phyloP scores from a whole-genome alignment of 2,329 filamentous ascomycete species.

The Colletotrichum costaricense region DNA sequence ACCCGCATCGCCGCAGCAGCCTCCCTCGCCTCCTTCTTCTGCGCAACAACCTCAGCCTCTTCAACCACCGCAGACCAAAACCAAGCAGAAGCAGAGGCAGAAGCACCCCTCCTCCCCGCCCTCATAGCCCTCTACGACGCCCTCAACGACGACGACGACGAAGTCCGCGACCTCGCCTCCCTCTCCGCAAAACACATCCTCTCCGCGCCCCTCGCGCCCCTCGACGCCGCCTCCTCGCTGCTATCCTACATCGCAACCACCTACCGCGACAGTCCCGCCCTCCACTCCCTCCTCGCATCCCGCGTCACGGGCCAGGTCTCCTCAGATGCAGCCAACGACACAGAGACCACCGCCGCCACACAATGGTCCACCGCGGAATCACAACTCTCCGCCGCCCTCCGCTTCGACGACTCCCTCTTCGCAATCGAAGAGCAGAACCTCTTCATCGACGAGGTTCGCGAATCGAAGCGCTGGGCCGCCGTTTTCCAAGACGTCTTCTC shows the following conservation, averaged over 20 bases:
- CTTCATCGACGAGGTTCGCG: constrained; percentile 86
- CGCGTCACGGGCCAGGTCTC: constrained; percentile 54
- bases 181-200: constrained; percentile 59
- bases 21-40: constrained; percentile 66
- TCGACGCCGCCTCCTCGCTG: constrained; percentile 59
- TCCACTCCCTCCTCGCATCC: constrained; percentile 52
- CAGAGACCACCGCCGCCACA: neutral
- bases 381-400: constrained; percentile 58
- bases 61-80: neutral
- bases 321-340: neutral
- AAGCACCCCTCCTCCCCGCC: constrained; percentile 60
- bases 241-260: constrained; percentile 53
- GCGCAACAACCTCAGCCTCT: constrained; percentile 40
- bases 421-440: constrained; percentile 92
- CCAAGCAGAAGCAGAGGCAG: constrained; percentile 29
- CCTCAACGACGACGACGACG: constrained; percentile 92
- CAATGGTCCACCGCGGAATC: constrained; percentile 45
- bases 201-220: constrained; percentile 56
- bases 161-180: constrained; percentile 78
- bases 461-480: constrained; percentile 75
- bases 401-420: constrained; percentile 78
- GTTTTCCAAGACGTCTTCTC: constrained; percentile 50
- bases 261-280: constrained; percentile 49
- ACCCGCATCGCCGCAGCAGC: constrained; percentile 69
- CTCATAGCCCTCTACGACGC: constrained; percentile 78